phyloP scores from a whole-genome alignment of 495 filamentous ascomycete genomes.

The Astrocystis sublimbata region DNA sequence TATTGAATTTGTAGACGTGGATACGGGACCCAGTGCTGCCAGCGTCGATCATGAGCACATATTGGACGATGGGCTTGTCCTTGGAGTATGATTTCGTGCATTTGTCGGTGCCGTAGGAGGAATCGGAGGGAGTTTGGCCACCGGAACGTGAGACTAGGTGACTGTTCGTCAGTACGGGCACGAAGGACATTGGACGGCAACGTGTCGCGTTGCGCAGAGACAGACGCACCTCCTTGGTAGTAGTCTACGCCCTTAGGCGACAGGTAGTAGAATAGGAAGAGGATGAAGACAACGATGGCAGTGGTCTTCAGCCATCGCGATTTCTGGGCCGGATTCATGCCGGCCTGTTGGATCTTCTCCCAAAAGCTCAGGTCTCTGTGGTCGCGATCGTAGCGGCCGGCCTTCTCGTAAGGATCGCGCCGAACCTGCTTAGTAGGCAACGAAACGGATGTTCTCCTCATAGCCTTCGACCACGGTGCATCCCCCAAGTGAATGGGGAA shows the following conservation, averaged over 20 bases:
- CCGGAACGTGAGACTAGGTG: conserved; percentile 28
- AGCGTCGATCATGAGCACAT: conserved; percentile 97
- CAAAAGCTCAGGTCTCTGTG: conserved; percentile 46
- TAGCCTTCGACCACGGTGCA: conserved; percentile 37
- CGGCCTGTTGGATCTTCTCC: conserved; percentile 54
- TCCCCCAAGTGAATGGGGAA: conserved; percentile 28
- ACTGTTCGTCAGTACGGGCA: too few species aligned
- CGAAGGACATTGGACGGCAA: neutral
- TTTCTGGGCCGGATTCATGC: conserved; percentile 70
- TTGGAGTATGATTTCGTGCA: conserved; percentile 80
- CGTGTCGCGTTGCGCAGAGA: neutral
- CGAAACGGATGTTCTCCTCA: conserved; percentile 61
- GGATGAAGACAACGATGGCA: conserved; percentile 69
- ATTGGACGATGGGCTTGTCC: conserved; percentile 91
- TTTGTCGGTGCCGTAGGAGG: conserved; percentile 62
- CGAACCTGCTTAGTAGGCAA: conserved; percentile 58
- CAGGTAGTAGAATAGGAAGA: conserved; percentile 76
- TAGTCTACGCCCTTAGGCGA: conserved; percentile 57
- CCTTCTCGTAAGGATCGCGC: conserved; percentile 61
- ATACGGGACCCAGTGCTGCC: conserved; percentile 97
- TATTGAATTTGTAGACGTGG: conserved; percentile 98
- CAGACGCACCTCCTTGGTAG: conserved; percentile 43
- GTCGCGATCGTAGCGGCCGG: conserved; percentile 50
- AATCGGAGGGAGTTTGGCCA: conserved; percentile 59
- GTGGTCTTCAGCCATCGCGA: conserved; percentile 81